Evolutionary conservation across 2,329 filamentous ascomycete species (phyloP), one percentile per base, ranked within the genome.

Genomic region (Ophioceras dolichostomum): DNA sequence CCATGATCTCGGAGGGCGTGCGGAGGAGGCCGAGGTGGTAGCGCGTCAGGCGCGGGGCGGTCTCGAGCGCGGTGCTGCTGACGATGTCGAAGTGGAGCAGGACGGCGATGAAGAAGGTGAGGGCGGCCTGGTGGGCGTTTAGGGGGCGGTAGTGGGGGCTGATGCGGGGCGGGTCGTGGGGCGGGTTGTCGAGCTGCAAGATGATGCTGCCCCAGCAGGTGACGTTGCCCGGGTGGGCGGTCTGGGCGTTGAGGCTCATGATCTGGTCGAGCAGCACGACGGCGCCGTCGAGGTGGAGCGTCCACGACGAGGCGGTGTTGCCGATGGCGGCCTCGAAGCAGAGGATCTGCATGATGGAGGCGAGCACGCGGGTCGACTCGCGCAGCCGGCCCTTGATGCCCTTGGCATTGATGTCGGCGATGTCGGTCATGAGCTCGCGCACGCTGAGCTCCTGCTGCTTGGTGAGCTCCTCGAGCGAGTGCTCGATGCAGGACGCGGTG

Each of bases 231-330:
- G 39, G 49, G 39, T 22, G 37, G 29, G 49, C 50, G 10, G 42
- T 34, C 22, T 33, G 19, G n/a, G 40, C 47, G 37, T 55, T 47
- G 32, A 53, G 46, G 17, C 53, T 38, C 45, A 55, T 47, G 8
- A 54, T 50, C 37, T 58, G 51, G 38, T 49, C 50, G 38, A 61
- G 62, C n/a, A 64, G 50, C 27, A 53, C 50, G 12, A 64, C 46
- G 13, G 66, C 64, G 5, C 60, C 59, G 36, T 58, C 57, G 4
- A 62, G 56, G 41, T 64, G 65, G 50, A 60, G 58, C 36, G 61
- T 56, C 42, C 54, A 65, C 43, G 64, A 64, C 26, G 26, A 32
- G 4, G 58, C 57, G 14, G 55, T 53, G 29, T 49, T 58, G 14
- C 44, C 45, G 14, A 52, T 45, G 16, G 50, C 44, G 9, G 54